Percentiles rank a stretch among this genome's conserved stretches.
Evolutionary conservation across 768 basidiomycete species (phyloP).

Genomic region (Hygrophorus pudorinus): DNA sequence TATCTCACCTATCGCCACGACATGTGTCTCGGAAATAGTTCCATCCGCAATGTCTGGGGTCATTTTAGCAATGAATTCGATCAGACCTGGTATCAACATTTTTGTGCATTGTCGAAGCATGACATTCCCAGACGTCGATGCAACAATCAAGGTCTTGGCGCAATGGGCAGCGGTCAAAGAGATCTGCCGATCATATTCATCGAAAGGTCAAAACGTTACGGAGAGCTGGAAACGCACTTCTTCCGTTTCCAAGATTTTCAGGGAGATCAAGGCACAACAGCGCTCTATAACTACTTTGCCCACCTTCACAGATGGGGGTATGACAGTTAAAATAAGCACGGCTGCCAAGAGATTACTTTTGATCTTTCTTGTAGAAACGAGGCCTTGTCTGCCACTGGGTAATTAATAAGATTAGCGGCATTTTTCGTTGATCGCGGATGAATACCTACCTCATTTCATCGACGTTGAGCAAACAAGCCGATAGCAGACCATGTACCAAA

Average conservation of each 20-base stretch:
- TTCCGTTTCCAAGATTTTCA: slow-evolving; percentile 59
- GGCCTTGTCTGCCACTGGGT: slow-evolving; percentile 67
- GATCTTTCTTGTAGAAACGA: slow-evolving; percentile 69
- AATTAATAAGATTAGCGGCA: slow-evolving; percentile 1
- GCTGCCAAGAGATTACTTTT: slow-evolving; percentile 85
- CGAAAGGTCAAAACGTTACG: too few species aligned
- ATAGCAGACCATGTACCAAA: slow-evolving; percentile 73
- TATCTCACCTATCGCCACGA: slow-evolving; percentile 63
- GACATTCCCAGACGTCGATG: slow-evolving; percentile 56
- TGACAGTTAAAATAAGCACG: slow-evolving; percentile 74
- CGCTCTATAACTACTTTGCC: slow-evolving; percentile 75
- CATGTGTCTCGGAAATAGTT: slow-evolving; percentile 42
- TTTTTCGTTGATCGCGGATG: not conserved
- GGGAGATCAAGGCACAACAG: slow-evolving; percentile 73
- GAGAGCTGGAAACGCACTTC: slow-evolving; percentile 39
- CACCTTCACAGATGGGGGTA: slow-evolving; percentile 57
- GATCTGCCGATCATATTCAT: slow-evolving; percentile 31
- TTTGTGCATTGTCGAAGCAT: slow-evolving; percentile 63
- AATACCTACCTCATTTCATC: slow-evolving; percentile 79
- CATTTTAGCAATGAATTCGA: slow-evolving; percentile 69
- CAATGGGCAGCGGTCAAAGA: slow-evolving; percentile 87
- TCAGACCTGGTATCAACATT: slow-evolving; percentile 67
- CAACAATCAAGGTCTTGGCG: slow-evolving; percentile 69
- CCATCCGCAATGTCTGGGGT: slow-evolving; percentile 53
- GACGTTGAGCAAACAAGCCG: slow-evolving; percentile 73